Base-by-base conservation (phyloP, 257 asterid genomes). In the Petunia axillaris region DNA sequence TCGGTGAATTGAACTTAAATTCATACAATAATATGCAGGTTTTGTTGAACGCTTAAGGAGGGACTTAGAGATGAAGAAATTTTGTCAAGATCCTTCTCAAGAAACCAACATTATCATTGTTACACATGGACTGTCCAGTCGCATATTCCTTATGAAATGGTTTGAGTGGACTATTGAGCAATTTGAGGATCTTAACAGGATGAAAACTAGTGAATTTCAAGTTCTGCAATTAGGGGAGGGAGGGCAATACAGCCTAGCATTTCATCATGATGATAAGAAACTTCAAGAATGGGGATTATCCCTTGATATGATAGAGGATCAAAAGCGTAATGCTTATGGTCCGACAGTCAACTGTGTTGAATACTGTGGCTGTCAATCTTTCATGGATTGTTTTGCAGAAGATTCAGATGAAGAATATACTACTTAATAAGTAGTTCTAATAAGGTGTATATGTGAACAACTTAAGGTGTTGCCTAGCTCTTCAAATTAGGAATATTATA, bases 101-200 rank as follows among this genome's bases (percentile, higher is more conserved):
- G 92, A 88, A 13, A 46, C 84, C 64, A 87, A 89, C 80, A 54
- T 92, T 77, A 86, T 92, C 38, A 76, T 91, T 1, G 91, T 91
- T 16, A 88, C 93, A 2, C 97, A 92, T 66, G 97, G 94, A 60
- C 81, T 92, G n/a, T 81, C 90, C 0, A 85, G 88, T 81, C 90
- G 91, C 54, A 80, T 92, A 0, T 83, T 92, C 37, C 90, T 92
- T 1, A 92, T 88, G 94, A 92, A 88, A 83, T 92, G 94, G 94
- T 92, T 92, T 83, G 82, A 87, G 35, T 92, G 97, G 97, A 89
- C 87, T 0, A 88, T 89, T 2, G 92, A 91, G 41, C 87, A 92
- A 81, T 88, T 92, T 40, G 97, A 91, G 83, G 82, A 25, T 2
- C 82, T 92, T 11, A 81, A 88, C 1, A 89, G 87, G 58, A 94